Evolutionary conservation across 2,329 filamentous ascomycete genomes (phyloP), one percentile per base, ranked within the genome.

Genomic region (Cryphonectria naterciae): DNA sequence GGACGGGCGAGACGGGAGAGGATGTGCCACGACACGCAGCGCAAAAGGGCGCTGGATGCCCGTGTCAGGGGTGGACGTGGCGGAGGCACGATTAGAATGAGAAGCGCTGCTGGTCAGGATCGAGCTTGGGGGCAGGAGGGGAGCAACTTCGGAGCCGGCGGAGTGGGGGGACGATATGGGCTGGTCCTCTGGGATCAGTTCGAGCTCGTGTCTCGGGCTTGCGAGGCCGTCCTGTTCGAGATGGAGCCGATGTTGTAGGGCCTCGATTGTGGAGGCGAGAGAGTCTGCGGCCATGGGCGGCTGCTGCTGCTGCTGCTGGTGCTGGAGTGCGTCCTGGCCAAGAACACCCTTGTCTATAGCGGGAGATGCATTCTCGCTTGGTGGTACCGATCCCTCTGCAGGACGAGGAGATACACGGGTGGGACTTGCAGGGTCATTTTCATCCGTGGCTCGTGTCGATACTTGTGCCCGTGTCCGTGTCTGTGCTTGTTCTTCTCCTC

Each of bases 121-220:
- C 13, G 63, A 46, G 67, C 35, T 49, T 43, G 66, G 32, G 39
- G 49, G 22, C 13, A 56, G 58, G 39, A 62, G 71, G 60, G 68
- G 70, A 25, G 62, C 66, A 39, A 65, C 13, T 43, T 35, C 66
- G 28, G 64, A 56, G n/a, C 62, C 64, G 39, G 68, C 25, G 64
- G 65, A 46, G 17, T 63, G 58, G 56, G 63, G 68, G 13, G 65
- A 68, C 46, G 63, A 68, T 56, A 58, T 68, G 43, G 71, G 67
- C 32, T 67, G 66, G 69, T 72, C 71, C 46, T 72, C 71, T 56
- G 71, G 71, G 25, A 72, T 72, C 25, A 72, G 71, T 46, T 70
- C 68, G 32, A 72, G 66, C 32, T 72, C 71, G 49, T 72, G 69
- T 60, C 71, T 62, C 17, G 71, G 69, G 58, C 63, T 72, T 64